Evolutionary conservation across 345 rosid species (phyloP).

Genomic region (Boechera divaricarpa): DNA sequence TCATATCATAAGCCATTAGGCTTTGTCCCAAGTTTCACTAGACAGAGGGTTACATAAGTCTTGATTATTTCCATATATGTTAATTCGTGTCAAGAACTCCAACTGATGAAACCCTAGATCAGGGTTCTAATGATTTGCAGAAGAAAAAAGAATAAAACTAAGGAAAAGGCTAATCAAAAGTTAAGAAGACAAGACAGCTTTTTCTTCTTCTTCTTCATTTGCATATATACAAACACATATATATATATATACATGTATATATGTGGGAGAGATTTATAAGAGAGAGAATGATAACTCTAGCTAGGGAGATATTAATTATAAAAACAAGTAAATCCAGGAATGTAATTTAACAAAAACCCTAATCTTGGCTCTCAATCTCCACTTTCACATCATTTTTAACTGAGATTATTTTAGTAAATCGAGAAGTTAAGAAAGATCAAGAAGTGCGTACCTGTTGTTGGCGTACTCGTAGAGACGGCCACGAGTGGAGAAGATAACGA

Average conservation of each 20-base stretch:
- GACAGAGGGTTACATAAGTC: conserved; percentile 23
- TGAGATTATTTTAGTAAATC: neutral
- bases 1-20: conserved; percentile 1
- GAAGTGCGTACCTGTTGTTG: conserved; percentile 63
- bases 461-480: conserved; percentile 93
- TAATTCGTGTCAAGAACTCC: conserved; percentile 20
- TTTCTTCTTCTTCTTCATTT: neutral
- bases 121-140: conserved; percentile 33
- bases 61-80: conserved; percentile 13
- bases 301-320: neutral
- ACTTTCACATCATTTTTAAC: neutral
- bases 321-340: neutral
- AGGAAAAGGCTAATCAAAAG: conserved; percentile 27
- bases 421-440: conserved; percentile 2
- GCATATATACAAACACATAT: neutral
- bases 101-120: conserved; percentile 33
- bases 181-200: conserved; percentile 41
- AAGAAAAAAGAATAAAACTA: conserved; percentile 15
- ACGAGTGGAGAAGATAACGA: conserved; percentile 82
- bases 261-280: neutral
- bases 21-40: conserved; percentile 28
- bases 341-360: conserved; percentile 21
- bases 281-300: conserved; percentile 6
- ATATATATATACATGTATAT: neutral
- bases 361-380: conserved; percentile 22